A percentile compares a stretch with the other conserved stretches of the same genome.
Conservation (phyloP, 805 yeast genomes). For the Candida schatavii region DNA sequence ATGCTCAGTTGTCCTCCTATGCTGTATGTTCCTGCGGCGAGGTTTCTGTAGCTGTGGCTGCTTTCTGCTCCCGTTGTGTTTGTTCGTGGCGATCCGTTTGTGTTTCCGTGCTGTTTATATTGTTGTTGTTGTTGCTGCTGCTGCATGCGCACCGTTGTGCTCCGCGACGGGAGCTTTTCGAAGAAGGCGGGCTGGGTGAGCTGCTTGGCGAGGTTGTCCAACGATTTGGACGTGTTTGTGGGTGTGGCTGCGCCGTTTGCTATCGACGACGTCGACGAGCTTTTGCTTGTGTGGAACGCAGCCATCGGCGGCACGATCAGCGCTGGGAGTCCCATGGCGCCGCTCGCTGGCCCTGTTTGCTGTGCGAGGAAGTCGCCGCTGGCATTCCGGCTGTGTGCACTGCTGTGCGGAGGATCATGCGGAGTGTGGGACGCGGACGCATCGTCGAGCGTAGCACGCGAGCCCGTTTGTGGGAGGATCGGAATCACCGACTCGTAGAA, state of each 20-base stretch:
- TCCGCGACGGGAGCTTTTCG: slow-evolving; percentile 31
- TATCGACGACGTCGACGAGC: slow-evolving; percentile 1
- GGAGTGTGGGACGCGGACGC: slow-evolving; percentile 2
- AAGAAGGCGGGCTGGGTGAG: slow-evolving; percentile 32
- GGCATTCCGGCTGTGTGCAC: slow-evolving; percentile 3
- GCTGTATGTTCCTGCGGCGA: slow-evolving; percentile 1
- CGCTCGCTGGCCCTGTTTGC: no score
- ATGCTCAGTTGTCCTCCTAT: neutral
- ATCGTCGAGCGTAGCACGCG: slow-evolving; percentile 12
- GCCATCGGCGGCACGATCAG: slow-evolving; percentile 4
- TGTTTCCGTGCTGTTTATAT: no score
- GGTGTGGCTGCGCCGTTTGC: neutral
- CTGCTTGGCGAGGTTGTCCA: slow-evolving; percentile 41
- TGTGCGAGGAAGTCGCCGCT: slow-evolving; percentile 5
- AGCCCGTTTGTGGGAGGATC: slow-evolving; percentile 1
- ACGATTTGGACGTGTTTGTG: slow-evolving; percentile 12
- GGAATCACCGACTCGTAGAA: slow-evolving; percentile 44
- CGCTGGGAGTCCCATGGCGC: no score
- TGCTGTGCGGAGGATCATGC: slow-evolving; percentile 6
- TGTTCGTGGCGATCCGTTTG: no score
- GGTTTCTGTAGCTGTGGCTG: neutral
- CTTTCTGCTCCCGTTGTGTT: neutral
- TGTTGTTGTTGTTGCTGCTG: slow-evolving; percentile 1
- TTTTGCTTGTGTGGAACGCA: slow-evolving; percentile 5
- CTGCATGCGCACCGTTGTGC: neutral